Evolutionary conservation across 2,329 filamentous ascomycete species (phyloP).

Genomic region (Clathrospora elynae): DNA sequence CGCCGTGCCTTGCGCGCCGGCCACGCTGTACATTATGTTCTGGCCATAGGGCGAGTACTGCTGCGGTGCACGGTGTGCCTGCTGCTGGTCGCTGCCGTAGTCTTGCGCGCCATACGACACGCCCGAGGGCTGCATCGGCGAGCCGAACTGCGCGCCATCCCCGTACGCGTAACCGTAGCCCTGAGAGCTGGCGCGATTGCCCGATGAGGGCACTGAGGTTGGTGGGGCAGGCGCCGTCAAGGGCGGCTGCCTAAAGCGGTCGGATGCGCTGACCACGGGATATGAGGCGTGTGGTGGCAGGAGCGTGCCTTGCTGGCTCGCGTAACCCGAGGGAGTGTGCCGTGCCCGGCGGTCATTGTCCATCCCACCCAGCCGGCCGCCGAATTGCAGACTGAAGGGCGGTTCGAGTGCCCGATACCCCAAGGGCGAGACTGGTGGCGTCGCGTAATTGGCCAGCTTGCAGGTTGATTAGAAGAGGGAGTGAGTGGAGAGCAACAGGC

Average conservation of each 20-base stretch:
- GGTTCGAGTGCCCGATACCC: conserved; percentile 65
- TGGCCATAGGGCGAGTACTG: conserved; percentile 61
- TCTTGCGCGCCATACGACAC: conserved; percentile 68
- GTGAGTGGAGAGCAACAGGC: conserved; percentile 21
- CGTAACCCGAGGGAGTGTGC: conserved; percentile 72
- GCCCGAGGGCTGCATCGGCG: conserved; percentile 55
- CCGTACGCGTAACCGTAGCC: conserved; percentile 59
- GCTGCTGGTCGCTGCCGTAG: conserved; percentile 65
- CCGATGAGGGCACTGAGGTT: conserved; percentile 49
- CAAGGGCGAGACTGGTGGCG: conserved; percentile 67
- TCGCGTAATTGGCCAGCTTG: conserved; percentile 70
- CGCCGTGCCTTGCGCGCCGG: conserved; percentile 42
- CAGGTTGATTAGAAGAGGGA: conserved; percentile 43
- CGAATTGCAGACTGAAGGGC: conserved; percentile 60
- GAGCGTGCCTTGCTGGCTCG: conserved; percentile 56
- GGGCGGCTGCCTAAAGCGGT: conserved; percentile 56
- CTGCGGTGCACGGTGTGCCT: conserved; percentile 59
- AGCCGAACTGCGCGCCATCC: conserved; percentile 60
- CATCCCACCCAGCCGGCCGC: conserved; percentile 68
- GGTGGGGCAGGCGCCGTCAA: conserved; percentile 51
- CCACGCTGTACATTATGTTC: conserved; percentile 79
- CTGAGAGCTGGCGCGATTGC: conserved; percentile 47
- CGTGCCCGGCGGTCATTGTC: conserved; percentile 75
- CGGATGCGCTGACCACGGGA: conserved; percentile 52
- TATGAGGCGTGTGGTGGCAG: conserved; percentile 51